Conservation (phyloP, 345 rosid genomes). For the Clausena lansium region DNA sequence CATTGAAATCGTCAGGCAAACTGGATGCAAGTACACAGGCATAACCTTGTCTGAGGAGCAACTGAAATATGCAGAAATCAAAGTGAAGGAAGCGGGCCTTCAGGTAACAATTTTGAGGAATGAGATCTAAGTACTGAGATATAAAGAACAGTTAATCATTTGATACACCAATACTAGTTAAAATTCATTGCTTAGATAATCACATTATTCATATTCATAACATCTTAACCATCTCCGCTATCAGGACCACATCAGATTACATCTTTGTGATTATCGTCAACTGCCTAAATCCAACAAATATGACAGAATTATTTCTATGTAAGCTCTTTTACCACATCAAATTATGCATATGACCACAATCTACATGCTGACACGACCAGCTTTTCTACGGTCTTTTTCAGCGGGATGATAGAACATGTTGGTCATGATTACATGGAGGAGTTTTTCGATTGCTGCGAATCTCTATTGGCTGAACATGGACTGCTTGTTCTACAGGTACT, state of each 20-base stretch:
- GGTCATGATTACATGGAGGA: conserved; percentile 94
- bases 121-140: neutral
- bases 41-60: conserved; percentile 79
- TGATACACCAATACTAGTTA: too few relatives aligned
- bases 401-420: conserved; percentile 93
- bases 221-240: neutral
- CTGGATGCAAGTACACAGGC: conserved; percentile 85
- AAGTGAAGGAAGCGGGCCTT: conserved; percentile 85
- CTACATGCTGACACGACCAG: neutral
- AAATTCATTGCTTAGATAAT: neutral
- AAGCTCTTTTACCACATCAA: conserved; percentile 4
- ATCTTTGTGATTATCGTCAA: too few relatives aligned
- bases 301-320: conserved; percentile 93
- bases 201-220: too few relatives aligned
- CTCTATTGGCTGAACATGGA: conserved; percentile 72
- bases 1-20: conserved; percentile 76
- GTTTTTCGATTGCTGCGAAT: conserved; percentile 70
- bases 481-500: conserved; percentile 78
- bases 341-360: neutral
- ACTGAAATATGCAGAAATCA: conserved; percentile 60
- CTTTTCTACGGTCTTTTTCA: conserved; percentile 22
- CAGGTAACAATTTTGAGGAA: conserved; percentile 39
- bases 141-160: neutral
- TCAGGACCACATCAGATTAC: conserved; percentile 62
- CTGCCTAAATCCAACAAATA: too few relatives aligned